These are phyloP conservation scores for Ustulina deusta DNA, from an alignment of 2,329 filamentous ascomycete species.

Conservation along the genomic window DNA sequence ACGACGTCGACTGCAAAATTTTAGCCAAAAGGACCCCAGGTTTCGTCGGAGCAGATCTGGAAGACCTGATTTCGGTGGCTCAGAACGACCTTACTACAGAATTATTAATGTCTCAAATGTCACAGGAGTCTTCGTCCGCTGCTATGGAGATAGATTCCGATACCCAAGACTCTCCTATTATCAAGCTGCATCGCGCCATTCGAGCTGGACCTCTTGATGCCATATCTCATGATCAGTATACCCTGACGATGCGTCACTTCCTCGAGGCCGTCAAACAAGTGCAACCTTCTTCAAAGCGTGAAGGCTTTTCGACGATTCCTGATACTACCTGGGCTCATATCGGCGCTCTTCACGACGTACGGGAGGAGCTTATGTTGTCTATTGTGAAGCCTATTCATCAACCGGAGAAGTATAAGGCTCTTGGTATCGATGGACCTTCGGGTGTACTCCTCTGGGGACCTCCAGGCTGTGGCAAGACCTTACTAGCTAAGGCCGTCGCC, in stretches of 20 bases:
- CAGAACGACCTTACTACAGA: constrained; percentile 52
- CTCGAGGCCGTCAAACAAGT: constrained; percentile 78
- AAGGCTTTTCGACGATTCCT: constrained; percentile 95
- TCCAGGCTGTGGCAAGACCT: constrained; percentile 95
- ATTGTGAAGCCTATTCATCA: constrained; percentile 91
- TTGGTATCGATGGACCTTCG: constrained; percentile 84
- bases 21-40: constrained; percentile 89
- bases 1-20: constrained; percentile 77
- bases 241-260: constrained; percentile 72
- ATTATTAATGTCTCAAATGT: constrained; percentile 50
- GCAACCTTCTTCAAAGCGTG: constrained; percentile 84
- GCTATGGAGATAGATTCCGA: constrained; percentile 45
- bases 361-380: constrained; percentile 83
- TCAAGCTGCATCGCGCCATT: constrained; percentile 43
- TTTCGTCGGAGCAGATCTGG: constrained; percentile 91
- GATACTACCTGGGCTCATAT: constrained; percentile 94
- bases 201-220: constrained; percentile 41
- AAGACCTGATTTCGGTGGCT: constrained; percentile 67
- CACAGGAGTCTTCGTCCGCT: constrained; percentile 31
- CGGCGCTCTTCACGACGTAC: constrained; percentile 83
- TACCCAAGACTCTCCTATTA: constrained; percentile 23
- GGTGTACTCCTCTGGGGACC: constrained; percentile 97
- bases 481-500: constrained; percentile 94
- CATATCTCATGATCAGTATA: constrained; percentile 42
- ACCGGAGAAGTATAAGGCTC: constrained; percentile 79